Conservation (phyloP, 768 basidiomycete genomes). For the Terana coerulea region DNA sequence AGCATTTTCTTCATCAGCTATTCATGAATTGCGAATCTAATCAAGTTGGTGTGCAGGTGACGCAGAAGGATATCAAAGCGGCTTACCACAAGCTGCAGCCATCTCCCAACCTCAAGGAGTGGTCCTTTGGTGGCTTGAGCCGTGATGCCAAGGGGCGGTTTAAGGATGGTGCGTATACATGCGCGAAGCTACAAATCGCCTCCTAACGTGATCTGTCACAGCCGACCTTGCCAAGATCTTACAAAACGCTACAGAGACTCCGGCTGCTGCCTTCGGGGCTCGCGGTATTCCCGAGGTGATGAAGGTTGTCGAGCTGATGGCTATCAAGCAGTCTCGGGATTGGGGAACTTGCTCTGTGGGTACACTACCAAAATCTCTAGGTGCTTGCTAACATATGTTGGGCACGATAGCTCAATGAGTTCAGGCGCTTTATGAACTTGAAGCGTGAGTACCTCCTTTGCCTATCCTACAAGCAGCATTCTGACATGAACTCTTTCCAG, state of each 20-base stretch:
- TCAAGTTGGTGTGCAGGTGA: slow-evolving; percentile 15
- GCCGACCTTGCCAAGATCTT: slow-evolving; percentile 58
- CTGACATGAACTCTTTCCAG: slow-evolving; percentile 5
- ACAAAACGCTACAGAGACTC: slow-evolving; percentile 54
- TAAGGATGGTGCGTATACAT: background rate
- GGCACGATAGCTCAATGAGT: slow-evolving; percentile 17
- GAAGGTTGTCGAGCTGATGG: slow-evolving; percentile 64
- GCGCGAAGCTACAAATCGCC: background rate
- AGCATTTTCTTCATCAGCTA: no score
- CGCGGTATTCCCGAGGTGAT: slow-evolving; percentile 65
- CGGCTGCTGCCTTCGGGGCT: slow-evolving; percentile 63
- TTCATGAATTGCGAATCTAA: no score
- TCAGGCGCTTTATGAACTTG: slow-evolving; percentile 59
- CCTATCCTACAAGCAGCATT: background rate
- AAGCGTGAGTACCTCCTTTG: slow-evolving; percentile 41
- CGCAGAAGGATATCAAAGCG: slow-evolving; percentile 11
- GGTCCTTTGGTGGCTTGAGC: slow-evolving; percentile 4
- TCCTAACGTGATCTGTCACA: background rate
- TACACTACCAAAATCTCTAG: background rate
- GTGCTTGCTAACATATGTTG: background rate
- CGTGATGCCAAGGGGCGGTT: slow-evolving; percentile 1
- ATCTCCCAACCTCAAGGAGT: background rate
- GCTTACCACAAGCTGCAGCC: background rate
- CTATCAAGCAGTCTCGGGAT: slow-evolving; percentile 58
- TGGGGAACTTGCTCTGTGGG: slow-evolving; percentile 75